Evolutionary conservation across 108 stramenopile genomes (phyloP), one percentile per base, ranked within the genome.

Genomic region (Nitzschia palea): DNA sequence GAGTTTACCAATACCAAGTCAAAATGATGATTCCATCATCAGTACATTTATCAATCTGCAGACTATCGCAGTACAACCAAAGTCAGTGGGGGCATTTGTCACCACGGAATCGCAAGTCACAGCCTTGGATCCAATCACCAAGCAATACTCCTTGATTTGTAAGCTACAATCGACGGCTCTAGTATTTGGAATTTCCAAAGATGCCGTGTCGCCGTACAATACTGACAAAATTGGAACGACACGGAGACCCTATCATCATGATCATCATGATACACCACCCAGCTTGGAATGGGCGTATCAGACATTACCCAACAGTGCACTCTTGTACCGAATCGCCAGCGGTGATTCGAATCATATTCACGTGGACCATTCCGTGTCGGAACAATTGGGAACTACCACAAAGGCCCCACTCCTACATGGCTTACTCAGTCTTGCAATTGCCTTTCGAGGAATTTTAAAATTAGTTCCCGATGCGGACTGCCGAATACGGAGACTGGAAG

Each of bases 261-360:
- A n/a, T n/a, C n/a, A n/a, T n/a, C 5, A 47, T 30, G 30, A 33
- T 22, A 4, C 47, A 37, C 63, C 26, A 29, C 75, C 77, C 27
- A 45, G 23, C 9, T 58, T 65, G 10, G 51, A 78, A 63, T 69
- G 71, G 74, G 45, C 36, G 2, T 87, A 74, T 50, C 45, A 30
- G 25, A 89, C 87, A 44, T 53, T 79, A 8, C 47, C 53, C 15
- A 85, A 80, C 48, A 88, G 91, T 70, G 88, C 95, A 10, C 79
- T 93, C 14, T 42, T 94, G 27, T 96, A 96, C 77, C 86, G 95
- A 30, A 67, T 96, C 30, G 67, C 77, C 6, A 88, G 86, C 48
- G 96, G 96, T 1, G 96, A 97, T 77, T 88, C 88, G 57, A 97
- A 97, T 65, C 80, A 83, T 32, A 89, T 97, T 50, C 96, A 97